Conservation (phyloP, 176 grass and related monocot species). For the Triticum monococcum region DNA sequence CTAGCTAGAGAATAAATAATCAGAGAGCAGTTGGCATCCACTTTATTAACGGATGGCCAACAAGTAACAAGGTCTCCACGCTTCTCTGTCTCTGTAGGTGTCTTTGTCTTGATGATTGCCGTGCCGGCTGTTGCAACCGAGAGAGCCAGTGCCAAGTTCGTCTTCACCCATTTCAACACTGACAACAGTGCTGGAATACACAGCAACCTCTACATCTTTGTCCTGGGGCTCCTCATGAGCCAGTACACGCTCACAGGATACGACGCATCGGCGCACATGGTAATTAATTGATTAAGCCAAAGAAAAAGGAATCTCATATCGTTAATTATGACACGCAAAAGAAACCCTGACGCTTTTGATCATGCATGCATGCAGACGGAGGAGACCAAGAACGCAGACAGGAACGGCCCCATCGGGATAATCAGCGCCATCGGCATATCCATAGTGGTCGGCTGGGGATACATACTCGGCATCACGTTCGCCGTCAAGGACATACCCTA, state of each 20-base stretch:
- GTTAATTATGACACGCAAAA: too few species aligned
- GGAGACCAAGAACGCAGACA: slow-evolving; percentile 82
- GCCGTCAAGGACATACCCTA: slow-evolving; percentile 72
- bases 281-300: too few species aligned
- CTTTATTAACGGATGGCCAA: not conserved
- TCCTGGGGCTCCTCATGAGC: slow-evolving; percentile 89
- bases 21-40: not conserved
- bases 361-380: slow-evolving; percentile 51
- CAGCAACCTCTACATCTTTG: slow-evolving; percentile 77
- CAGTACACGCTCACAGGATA: slow-evolving; percentile 84
- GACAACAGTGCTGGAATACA: slow-evolving; percentile 76
- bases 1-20: too few species aligned
- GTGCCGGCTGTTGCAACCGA: slow-evolving; percentile 77
- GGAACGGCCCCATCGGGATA: slow-evolving; percentile 81
- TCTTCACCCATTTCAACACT: slow-evolving; percentile 89
- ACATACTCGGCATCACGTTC: slow-evolving; percentile 79
- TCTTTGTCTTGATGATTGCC: slow-evolving; percentile 77
- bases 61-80: too few species aligned
- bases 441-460: slow-evolving; percentile 74
- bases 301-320: too few species aligned
- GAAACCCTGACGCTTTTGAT: too few species aligned
- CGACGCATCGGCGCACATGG: slow-evolving; percentile 91
- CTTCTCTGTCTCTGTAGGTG: slow-evolving; percentile 33
- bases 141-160: slow-evolving; percentile 74
- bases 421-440: slow-evolving; percentile 77